Evolutionary conservation across 75 land plant genomes (phyloP).

Genomic region (Pinus taeda): DNA sequence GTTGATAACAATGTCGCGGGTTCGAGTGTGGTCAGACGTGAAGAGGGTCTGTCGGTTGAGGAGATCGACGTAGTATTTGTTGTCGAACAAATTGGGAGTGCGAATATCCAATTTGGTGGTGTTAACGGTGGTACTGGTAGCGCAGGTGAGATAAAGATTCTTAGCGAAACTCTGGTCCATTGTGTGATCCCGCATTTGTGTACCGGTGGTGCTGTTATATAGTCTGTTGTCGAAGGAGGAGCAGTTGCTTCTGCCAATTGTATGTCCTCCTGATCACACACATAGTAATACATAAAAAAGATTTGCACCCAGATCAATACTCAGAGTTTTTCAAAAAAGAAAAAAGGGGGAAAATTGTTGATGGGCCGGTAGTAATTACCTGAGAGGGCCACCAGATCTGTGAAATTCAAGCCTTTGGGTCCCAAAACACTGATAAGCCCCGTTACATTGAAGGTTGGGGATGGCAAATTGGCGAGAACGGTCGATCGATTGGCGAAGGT

Average conservation of each 20-base stretch:
- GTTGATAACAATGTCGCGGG: constrained; percentile 29
- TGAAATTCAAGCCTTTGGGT: not conserved
- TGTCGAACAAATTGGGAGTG: constrained; percentile 58
- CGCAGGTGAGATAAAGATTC: constrained; percentile 34
- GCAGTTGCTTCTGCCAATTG: constrained; percentile 24
- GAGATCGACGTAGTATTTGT: constrained; percentile 65
- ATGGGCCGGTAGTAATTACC: not conserved
- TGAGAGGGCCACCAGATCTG: constrained; percentile 3
- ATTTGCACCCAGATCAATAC: not conserved
- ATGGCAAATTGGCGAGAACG: not conserved
- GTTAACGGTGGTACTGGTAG: constrained; percentile 18
- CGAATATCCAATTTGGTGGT: constrained; percentile 37
- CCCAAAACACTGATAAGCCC: not conserved
- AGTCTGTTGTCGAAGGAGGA: constrained; percentile 10
- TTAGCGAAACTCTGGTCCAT: constrained; percentile 27
- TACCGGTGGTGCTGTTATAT: not conserved
- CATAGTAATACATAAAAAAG: not conserved
- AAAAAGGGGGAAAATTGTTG: not conserved
- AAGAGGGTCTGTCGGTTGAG: constrained; percentile 50
- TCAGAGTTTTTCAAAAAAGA: not conserved
- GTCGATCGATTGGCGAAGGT: not conserved
- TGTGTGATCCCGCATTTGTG: not conserved
- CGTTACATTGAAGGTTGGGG: not conserved
- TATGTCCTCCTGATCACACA: constrained; percentile 24
- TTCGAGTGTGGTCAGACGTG: constrained; percentile 56